Conservation (phyloP, 2,329 filamentous ascomycete species). For the Myrmaecium sp. region DNA sequence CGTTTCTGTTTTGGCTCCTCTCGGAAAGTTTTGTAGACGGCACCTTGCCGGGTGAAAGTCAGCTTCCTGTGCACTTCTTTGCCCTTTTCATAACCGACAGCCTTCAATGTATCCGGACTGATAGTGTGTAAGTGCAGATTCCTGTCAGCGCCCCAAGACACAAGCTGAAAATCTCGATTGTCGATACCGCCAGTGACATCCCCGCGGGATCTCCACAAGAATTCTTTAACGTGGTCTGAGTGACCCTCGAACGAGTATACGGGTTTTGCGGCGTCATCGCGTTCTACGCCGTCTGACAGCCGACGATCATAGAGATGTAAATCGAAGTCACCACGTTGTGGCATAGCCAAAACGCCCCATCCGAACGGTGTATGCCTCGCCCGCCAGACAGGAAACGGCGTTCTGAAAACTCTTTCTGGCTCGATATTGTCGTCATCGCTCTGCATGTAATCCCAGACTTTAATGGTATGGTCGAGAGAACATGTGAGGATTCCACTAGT, state of each 20-base stretch:
- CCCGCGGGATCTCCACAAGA: conserved; percentile 73
- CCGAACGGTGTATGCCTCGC: conserved; percentile 86
- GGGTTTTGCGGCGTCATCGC: conserved; percentile 18
- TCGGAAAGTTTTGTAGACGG: conserved; percentile 70
- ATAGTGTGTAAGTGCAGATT: conserved; percentile 64
- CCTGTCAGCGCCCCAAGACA: conserved; percentile 83
- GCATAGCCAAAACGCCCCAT: conserved; percentile 73
- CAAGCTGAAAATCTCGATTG: conserved; percentile 76
- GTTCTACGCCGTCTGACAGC: conserved; percentile 25
- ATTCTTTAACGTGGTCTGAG: conserved; percentile 63
- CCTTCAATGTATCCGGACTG: conserved; percentile 43
- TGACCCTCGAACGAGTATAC: conserved; percentile 38
- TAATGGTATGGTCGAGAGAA: conserved; percentile 80
- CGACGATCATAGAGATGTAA: conserved; percentile 69
- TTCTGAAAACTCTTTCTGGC: conserved; percentile 62
- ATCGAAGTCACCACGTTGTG: conserved; percentile 71
- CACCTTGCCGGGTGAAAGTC: conserved; percentile 65
- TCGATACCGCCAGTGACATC: conserved; percentile 49
- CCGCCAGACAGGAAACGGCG: conserved; percentile 77
- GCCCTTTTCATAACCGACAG: conserved; percentile 59
- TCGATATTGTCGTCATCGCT: conserved; percentile 35
- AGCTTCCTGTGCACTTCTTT: conserved; percentile 45
- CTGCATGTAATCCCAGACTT: conserved; percentile 70
- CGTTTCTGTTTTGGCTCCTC: conserved; percentile 23
- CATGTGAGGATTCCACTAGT: conserved; percentile 64